phyloP scores from a whole-genome alignment of 1,139 yeast species.

The Candida sp. region DNA sequence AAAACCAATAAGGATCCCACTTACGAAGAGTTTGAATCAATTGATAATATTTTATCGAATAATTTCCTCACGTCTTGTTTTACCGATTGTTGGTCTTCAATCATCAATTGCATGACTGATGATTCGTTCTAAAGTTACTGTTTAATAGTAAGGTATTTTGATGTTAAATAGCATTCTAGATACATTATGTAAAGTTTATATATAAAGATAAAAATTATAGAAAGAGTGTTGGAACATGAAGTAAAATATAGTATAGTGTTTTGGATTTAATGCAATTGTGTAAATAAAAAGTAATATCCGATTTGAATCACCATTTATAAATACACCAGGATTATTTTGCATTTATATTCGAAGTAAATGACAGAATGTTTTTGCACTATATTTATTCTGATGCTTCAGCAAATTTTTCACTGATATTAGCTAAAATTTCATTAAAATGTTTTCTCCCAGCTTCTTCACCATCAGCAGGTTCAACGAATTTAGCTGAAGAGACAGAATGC shows the following conservation, averaged over 20 bases:
- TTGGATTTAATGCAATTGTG: slow-evolving; percentile 1
- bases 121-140: slow-evolving; percentile 9
- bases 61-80: slow-evolving; percentile 5
- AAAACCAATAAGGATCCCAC: slow-evolving; percentile 1
- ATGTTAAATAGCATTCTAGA: slow-evolving; percentile 3
- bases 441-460: slow-evolving; percentile 77
- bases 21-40: slow-evolving; percentile 2
- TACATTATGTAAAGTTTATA: not conserved
- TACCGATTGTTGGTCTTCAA: slow-evolving; percentile 1
- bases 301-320: not conserved
- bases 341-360: no score
- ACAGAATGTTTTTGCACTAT: not conserved
- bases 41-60: slow-evolving; percentile 1
- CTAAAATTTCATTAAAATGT: slow-evolving; percentile 74
- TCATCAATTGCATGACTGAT: slow-evolving; percentile 6
- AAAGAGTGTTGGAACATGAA: not conserved
- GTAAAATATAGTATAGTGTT: not conserved
- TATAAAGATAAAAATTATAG: not conserved
- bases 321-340: not conserved
- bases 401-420: slow-evolving; percentile 81
- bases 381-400: slow-evolving; percentile 89
- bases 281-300: slow-evolving; percentile 6
- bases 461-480: slow-evolving; percentile 92
- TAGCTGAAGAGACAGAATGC: slow-evolving; percentile 91
- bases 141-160: slow-evolving; percentile 6